These are phyloP conservation scores for Ceratocystiopsis sp. DNA, from an alignment of 2,329 filamentous ascomycete species.

Conservation along the genomic window DNA sequence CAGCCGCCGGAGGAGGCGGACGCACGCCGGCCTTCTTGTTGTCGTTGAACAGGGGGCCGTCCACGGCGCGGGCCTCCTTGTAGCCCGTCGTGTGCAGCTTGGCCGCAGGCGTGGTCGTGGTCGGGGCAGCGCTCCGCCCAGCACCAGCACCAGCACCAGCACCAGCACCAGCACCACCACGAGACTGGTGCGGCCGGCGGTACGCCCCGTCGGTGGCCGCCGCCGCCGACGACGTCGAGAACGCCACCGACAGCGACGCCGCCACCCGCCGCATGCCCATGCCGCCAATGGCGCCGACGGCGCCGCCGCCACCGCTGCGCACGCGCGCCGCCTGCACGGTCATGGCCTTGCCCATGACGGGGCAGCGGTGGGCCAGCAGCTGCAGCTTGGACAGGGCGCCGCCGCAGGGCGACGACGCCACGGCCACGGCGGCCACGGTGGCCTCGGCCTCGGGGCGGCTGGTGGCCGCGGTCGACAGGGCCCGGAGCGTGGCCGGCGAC, in stretches of 20 bases:
- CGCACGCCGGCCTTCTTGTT: slow-evolving; percentile 26
- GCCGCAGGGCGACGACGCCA: slow-evolving; percentile 49
- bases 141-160: too few relatives aligned
- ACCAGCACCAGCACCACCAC: too few relatives aligned
- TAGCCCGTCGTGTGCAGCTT: slow-evolving; percentile 66
- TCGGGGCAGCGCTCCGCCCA: slow-evolving; percentile 28
- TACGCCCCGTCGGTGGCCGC: neutral
- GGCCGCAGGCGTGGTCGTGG: slow-evolving; percentile 31
- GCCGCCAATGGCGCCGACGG: slow-evolving; percentile 7
- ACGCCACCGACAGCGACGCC: slow-evolving; percentile 7
- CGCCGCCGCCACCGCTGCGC: slow-evolving; percentile 18
- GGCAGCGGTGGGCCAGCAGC: slow-evolving; percentile 83
- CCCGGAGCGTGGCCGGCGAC: slow-evolving; percentile 76
- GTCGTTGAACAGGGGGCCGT: slow-evolving; percentile 36
- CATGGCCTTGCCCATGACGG: slow-evolving; percentile 96
- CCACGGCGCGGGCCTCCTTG: slow-evolving; percentile 64
- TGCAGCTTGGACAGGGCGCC: slow-evolving; percentile 96
- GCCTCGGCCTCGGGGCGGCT: slow-evolving; percentile 19
- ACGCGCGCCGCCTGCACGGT: slow-evolving; percentile 59
- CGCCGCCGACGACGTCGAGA: slow-evolving; percentile 5
- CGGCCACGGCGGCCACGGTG: slow-evolving; percentile 17
- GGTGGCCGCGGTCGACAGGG: slow-evolving; percentile 61
- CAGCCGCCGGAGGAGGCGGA: neutral
- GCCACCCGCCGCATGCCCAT: slow-evolving; percentile 8
- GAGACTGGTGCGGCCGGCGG: too few relatives aligned